Evolutionary conservation across 1,139 yeast genomes (phyloP), one percentile per base, ranked within the genome.

Genomic region (Scheffersomyces segobiensis): DNA sequence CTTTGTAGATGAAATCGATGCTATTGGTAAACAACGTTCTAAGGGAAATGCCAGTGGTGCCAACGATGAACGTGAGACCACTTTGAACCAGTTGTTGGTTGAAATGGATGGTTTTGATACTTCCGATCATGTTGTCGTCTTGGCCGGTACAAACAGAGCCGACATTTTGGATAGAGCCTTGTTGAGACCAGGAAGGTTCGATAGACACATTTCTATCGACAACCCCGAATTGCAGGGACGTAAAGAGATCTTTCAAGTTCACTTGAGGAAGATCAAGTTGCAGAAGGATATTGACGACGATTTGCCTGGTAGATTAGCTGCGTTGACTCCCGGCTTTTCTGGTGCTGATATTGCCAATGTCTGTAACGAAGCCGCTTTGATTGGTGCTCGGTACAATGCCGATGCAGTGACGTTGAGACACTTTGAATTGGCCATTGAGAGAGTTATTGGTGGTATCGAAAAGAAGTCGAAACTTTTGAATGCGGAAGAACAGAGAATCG

Each of bases 301-400:
- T 54, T 82, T 95, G 64, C 84, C 93, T 46, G 97, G 97, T 46
- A 86, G 93, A 72, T 81, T 95, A 61, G 97, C 98, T 6, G 97
- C 98, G 0, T 82, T 95, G 72, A 95, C 99, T 0, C 98, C 99
- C 0, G 99, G 99, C 1, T 95, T 95, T 70, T 88, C 97, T 14
- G 99, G 99, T 71, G 99, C 99, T 21, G 99, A 95, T 72, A 93
- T 95, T 71, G 97, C 99, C 55, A 95, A 95, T 76, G 95, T 93
- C 60, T 91, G 97, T 77, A 95, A 95, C 71, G 99, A 95, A 78
- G 97, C 98, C 18, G 99, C 99, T 0, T 82, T 95, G 67, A 91
- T 93, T 71, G 99, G 97, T 47, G 99, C 99, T 1, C 86, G 99
- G 71, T 84, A 79, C 61, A 86, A 87, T 65, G 90, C 91, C 22